Evolutionary conservation across 208 protist species (phyloP).

Genomic region (Trypanosoma rangeli): DNA sequence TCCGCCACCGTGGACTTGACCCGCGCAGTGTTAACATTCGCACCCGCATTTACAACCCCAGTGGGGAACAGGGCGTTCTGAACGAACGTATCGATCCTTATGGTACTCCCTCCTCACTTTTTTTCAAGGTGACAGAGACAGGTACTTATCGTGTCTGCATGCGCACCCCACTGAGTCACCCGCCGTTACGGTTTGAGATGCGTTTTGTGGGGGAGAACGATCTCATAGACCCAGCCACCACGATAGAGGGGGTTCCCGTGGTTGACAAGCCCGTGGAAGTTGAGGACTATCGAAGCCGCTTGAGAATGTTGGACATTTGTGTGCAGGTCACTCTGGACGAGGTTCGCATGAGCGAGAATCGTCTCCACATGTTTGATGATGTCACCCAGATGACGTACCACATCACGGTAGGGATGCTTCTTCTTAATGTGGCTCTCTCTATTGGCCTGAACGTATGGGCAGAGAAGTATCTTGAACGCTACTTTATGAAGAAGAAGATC

Average conservation of each 20-base stretch:
- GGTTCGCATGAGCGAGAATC: slow-evolving; percentile 54
- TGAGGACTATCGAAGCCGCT: slow-evolving; percentile 51
- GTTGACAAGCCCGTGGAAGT: slow-evolving; percentile 70
- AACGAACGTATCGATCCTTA: slow-evolving; percentile 41
- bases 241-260: slow-evolving; percentile 50
- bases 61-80: slow-evolving; percentile 30
- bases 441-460: slow-evolving; percentile 41
- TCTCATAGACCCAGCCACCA: slow-evolving; percentile 41
- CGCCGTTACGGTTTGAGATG: slow-evolving; percentile 63
- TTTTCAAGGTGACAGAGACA: slow-evolving; percentile 61
- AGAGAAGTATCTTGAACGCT: slow-evolving; percentile 57
- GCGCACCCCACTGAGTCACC: slow-evolving; percentile 46
- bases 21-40: slow-evolving; percentile 53
- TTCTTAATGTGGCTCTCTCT: slow-evolving; percentile 58
- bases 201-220: slow-evolving; percentile 64
- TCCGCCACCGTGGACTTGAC: slow-evolving; percentile 61
- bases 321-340: slow-evolving; percentile 62
- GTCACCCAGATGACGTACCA: slow-evolving; percentile 48
- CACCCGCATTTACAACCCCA: slow-evolving; percentile 50
- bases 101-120: slow-evolving; percentile 44
- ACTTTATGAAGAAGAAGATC: slow-evolving; percentile 69
- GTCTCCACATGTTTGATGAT: slow-evolving; percentile 53
- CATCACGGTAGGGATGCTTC: slow-evolving; percentile 41
- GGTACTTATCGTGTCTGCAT: slow-evolving; percentile 76
- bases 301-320: slow-evolving; percentile 62